These are phyloP conservation scores for Termitomyces sp. DNA, from an alignment of 768 basidiomycete genomes.

Conservation along the genomic window DNA sequence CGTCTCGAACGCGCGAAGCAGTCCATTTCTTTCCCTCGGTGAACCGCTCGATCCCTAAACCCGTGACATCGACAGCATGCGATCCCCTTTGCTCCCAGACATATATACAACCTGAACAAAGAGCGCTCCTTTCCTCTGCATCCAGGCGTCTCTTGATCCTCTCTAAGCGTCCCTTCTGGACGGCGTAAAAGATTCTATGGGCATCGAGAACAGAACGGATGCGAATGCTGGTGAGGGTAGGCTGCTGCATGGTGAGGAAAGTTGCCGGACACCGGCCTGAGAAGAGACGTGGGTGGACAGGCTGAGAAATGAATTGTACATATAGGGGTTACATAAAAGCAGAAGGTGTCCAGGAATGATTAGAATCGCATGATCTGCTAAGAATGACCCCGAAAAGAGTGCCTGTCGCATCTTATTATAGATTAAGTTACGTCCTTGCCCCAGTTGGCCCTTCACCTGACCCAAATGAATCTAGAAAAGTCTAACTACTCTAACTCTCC, in stretches of 20 bases:
- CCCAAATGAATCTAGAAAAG: constrained; percentile 3
- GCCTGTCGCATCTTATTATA: constrained; percentile 12
- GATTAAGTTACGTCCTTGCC: constrained; percentile 18
- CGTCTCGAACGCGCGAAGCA: constrained; percentile 79
- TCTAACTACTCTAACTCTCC: constrained; percentile 52
- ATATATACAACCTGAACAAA: constrained; percentile 56
- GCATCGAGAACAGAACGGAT: constrained; percentile 77
- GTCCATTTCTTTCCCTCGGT: constrained; percentile 85
- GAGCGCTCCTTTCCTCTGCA: constrained; percentile 64
- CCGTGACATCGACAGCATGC: constrained; percentile 63
- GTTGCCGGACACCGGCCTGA: not conserved
- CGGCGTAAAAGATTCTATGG: constrained; percentile 76
- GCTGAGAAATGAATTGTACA: constrained; percentile 1
- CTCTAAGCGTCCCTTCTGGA: constrained; percentile 57
- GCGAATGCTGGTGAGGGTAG: constrained; percentile 68
- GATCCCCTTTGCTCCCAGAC: constrained; percentile 77
- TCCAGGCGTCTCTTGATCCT: constrained; percentile 79
- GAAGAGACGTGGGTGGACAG: not conserved
- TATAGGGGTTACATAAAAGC: constrained; percentile 5
- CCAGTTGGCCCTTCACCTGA: not conserved
- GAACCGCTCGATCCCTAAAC: constrained; percentile 82
- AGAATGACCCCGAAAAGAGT: not conserved
- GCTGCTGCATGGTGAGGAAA: constrained; percentile 43
- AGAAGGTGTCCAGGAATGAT: constrained; percentile 1
- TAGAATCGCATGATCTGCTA: constrained; percentile 5